Evolutionary conservation across 495 filamentous ascomycete genomes (phyloP).

Genomic region (Evernia prunastri): DNA sequence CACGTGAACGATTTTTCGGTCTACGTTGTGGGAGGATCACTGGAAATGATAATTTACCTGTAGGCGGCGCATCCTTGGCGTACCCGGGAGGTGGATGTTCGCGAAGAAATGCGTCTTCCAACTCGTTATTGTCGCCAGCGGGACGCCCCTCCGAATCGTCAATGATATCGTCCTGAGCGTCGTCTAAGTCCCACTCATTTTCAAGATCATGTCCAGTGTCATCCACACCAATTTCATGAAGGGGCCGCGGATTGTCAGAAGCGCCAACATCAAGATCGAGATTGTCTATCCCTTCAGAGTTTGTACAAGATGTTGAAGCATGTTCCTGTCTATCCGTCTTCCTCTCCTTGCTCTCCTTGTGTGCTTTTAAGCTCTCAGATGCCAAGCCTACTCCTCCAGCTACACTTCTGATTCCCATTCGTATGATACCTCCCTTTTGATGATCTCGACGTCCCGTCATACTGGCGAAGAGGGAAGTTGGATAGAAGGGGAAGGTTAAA

Average conservation of each 20-base stretch:
- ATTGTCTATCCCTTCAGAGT: background rate
- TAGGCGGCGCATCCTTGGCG: background rate
- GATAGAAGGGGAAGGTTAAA: background rate
- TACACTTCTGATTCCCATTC: background rate
- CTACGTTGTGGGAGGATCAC: too few species aligned
- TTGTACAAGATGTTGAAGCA: background rate
- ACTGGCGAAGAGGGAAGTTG: background rate
- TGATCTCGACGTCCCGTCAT: background rate
- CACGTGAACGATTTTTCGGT: too few species aligned
- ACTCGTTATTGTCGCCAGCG: too few species aligned
- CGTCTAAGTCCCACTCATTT: background rate
- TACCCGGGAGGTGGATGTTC: background rate
- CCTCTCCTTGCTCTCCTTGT: background rate
- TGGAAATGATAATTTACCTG: background rate
- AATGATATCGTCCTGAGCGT: background rate
- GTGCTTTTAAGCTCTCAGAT: background rate
- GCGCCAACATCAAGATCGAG: background rate
- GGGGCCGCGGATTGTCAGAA: background rate
- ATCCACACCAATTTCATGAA: background rate
- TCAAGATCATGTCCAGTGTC: constrained; percentile 2
- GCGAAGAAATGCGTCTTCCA: background rate
- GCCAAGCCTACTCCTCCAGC: background rate
- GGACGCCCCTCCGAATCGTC: too few species aligned
- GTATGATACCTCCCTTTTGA: background rate
- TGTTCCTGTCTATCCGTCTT: background rate